Base-by-base conservation (phyloP, 176 grass and related monocot species). In the Triticum monococcum region DNA sequence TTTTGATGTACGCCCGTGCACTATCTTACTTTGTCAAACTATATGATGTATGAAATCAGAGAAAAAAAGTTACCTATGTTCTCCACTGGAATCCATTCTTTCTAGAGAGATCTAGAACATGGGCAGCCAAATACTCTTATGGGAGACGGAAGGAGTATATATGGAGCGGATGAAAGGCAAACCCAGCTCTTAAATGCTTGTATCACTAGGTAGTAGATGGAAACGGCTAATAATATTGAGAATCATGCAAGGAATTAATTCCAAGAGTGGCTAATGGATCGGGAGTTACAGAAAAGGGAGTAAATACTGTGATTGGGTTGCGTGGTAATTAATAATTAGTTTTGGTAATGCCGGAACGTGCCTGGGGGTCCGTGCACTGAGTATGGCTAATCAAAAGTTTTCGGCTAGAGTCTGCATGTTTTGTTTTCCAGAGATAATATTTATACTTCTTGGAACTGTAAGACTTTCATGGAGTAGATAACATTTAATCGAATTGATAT, bases 191-290 rank as follows among this genome's bases (percentile, higher is more conserved):
- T 80, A 81, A 89, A 89, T 85, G 68, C 68, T 89, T 43, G 28
- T 79, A 85, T 89, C 87, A 85, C 76, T 86, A 57, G 79, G 72
- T 13, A 12, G 72, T 13, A 12, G 69, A 90, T 84, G 32, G 80
- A 90, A 90, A 90, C 79, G 56, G 80, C 13, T 64, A 62, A 40
- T 45, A 86, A 72, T 54, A 18, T 6, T 79, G 40, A 79, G 37
- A 79, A 52, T 77, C 75, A 83, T 70, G 79, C 52, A 43, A 64
- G 72, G 12, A 87, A 33, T 87, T 74, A 87, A 83, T 87, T 68
- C 66, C n/a, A 79, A 79, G 80, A 72, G 85, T 68, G 67, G 89
- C 83, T 68, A 85, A 85, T 90, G 75, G 80, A 83, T 83, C 22
- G 80, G 84, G 74, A 66, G 89, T 90, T 87, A 83, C 89, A 62